Base-by-base conservation (phyloP, 257 asterid species). In the Mentha longifolia region DNA sequence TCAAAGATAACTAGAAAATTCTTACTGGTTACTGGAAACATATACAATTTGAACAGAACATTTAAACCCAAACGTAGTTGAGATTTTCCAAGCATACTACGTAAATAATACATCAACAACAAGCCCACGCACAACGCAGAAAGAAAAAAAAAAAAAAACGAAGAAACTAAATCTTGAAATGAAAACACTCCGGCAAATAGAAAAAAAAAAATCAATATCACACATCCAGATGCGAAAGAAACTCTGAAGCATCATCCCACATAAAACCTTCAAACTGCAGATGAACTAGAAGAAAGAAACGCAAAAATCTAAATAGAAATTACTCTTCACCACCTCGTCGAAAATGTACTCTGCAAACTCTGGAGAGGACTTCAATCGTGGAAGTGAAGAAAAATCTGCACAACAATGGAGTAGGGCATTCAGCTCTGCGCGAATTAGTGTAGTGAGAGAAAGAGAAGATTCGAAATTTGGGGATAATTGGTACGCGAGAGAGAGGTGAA, bases 401-500 rank as follows among this genome's bases (percentile, higher is more conserved):
- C 3, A 65, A 13, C 64, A 35, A 52, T 33, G 71, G 70, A 33
- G 69, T 56, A 25, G 63, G 75, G 64, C 41, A 19, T 61, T 61
- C 64, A 33, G 68, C 76, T 65, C 61, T 47, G 47, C 31, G 47
- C 3, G 6, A 47, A 65, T 47, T 33, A 1, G 14, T 16, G 63
- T 20, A 63, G 75, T 30, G 67, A 59, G 74, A 20, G 50, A 25
- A 47, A 22, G 3, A 42, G 69, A 50, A 7, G 71, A 51, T 65
- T 16, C 22, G 59, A 59, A 25, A 68, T 17, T 7, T 6, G 45
- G 39, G 68, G 15, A 61, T 68, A 37, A 25, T 37, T 19, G 35
- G 68, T 46, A 22, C 6, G 66, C 56, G 35, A 22, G 22, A 22
- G 73, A 77, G 59, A 78, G 64, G 77, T 81, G 82, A 81, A 81